Evolutionary conservation across 2,329 filamentous ascomycete species (phyloP).

Genomic region (Trematosphaeria pertusa): DNA sequence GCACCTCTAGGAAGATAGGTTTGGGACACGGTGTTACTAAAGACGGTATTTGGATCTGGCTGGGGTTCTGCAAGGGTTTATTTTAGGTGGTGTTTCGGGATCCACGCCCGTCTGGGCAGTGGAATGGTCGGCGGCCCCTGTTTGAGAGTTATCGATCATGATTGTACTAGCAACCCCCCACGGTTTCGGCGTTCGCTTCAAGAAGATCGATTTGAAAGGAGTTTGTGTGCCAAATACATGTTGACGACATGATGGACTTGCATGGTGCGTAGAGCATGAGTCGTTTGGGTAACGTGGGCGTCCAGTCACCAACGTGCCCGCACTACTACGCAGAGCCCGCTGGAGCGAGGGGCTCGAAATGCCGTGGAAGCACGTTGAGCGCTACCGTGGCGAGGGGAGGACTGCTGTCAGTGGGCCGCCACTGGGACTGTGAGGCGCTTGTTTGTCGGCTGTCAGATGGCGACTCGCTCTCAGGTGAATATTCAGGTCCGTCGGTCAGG

Average conservation of each 20-base stretch:
- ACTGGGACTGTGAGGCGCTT: no score
- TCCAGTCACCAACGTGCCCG: constrained; percentile 24
- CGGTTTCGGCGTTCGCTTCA: background rate
- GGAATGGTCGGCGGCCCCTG: background rate
- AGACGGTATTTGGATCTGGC: background rate
- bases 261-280: background rate
- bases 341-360: background rate
- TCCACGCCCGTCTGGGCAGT: no score
- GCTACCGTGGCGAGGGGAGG: constrained; percentile 5
- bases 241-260: background rate
- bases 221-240: background rate
- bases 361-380: background rate
- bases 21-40: background rate
- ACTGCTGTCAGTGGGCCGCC: constrained; percentile 2
- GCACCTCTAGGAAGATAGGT: background rate
- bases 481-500: no score
- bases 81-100: background rate
- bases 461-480: no score
- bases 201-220: background rate
- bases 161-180: background rate
- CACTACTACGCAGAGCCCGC: constrained; percentile 10
- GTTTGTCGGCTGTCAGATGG: no score
- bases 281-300: constrained; percentile 15
- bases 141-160: background rate
- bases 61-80: background rate